Conservation (phyloP, 495 filamentous ascomycete species). For the Lindgomyces ingoldianus region DNA sequence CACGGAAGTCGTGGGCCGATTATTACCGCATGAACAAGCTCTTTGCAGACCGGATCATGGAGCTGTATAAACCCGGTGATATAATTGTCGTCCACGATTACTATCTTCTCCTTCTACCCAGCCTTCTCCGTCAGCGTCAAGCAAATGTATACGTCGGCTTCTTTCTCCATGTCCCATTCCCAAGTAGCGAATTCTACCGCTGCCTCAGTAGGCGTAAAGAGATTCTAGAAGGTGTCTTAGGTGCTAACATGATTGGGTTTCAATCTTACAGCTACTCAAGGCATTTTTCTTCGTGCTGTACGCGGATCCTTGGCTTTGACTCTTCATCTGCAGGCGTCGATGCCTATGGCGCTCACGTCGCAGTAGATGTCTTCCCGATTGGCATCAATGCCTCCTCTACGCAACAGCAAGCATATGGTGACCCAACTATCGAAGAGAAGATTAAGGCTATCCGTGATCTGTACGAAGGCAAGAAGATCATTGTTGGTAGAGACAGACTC, state of each 20-base stretch:
- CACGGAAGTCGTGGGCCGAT: constrained; percentile 82
- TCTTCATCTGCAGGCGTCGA: constrained; percentile 79
- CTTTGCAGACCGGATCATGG: constrained; percentile 81
- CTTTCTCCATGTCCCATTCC: constrained; percentile 89
- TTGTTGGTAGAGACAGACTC: constrained; percentile 88
- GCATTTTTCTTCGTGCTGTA: constrained; percentile 91
- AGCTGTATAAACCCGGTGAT: constrained; percentile 85
- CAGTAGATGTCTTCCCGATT: constrained; percentile 87
- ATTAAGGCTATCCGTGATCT: constrained; percentile 64
- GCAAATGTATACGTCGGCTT: constrained; percentile 87
- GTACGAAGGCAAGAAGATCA: constrained; percentile 83
- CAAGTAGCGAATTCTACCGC: constrained; percentile 88
- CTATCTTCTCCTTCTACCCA: constrained; percentile 82
- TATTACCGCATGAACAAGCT: constrained; percentile 84
- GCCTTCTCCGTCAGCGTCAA: constrained; percentile 75
- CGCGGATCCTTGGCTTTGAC: constrained; percentile 79
- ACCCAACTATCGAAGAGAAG: constrained; percentile 66
- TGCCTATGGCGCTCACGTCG: constrained; percentile 82
- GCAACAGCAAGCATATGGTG: constrained; percentile 67
- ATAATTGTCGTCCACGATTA: constrained; percentile 92
- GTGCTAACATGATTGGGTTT: constrained; percentile 88
- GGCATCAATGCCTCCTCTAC: constrained; percentile 79
- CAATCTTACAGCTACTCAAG: constrained; percentile 90
- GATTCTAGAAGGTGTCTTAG: constrained; percentile 80
- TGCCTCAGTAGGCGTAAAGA: constrained; percentile 85